Base-by-base conservation (phyloP, 129 eudicot genomes). In the Deinandra increscens region DNA sequence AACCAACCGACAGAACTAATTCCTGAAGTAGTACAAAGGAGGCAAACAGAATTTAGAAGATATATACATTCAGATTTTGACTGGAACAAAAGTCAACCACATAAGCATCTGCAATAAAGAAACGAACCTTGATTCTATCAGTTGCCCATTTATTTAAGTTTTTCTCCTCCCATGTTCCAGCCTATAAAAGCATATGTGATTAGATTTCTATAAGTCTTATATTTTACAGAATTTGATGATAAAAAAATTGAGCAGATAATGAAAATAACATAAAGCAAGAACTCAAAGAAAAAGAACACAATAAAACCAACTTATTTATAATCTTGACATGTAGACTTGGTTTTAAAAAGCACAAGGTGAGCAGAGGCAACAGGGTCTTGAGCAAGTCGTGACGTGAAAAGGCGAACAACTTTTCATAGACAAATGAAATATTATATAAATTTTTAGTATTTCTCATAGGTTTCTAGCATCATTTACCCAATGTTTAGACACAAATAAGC, bases 161-260 rank as follows among this genome's bases (percentile, higher is more conserved):
- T 79, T 91, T 91, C 77, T 91, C 98, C 79, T 91, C 97, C 96
- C 95, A 91, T 31, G 97, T 91, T 75, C 97, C 97, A 88, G 96
- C 97, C 96, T 91, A 63, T 37, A 72, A 17, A 46, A 68, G 42
- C 61, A 31, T 13, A 17, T 19, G 53, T 3, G 14, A 22, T 56
- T n/a, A 44, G 42, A 44, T 66, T 14, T 15, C 1, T 26, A 43
- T 11, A 29, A 5, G 29, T n/a, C 31, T 43, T 7, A 60, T 31
- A 14, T 11, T 58, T 18, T 12, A 51, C 18, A 51, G 31, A 51
- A 51, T 4, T 51, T 18, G 31, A 51, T 11, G 39, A 29, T 58
- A 51, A 18, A 19, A 2, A 9, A 51, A 51, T n/a, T n/a, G 58
- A 19, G 0, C 13, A 42, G 46, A 42, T 7, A 42, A 42, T 42